Evolutionary conservation across 2,329 filamentous ascomycete species (phyloP).

Genomic region (Paraphaeosphaeria minitans): DNA sequence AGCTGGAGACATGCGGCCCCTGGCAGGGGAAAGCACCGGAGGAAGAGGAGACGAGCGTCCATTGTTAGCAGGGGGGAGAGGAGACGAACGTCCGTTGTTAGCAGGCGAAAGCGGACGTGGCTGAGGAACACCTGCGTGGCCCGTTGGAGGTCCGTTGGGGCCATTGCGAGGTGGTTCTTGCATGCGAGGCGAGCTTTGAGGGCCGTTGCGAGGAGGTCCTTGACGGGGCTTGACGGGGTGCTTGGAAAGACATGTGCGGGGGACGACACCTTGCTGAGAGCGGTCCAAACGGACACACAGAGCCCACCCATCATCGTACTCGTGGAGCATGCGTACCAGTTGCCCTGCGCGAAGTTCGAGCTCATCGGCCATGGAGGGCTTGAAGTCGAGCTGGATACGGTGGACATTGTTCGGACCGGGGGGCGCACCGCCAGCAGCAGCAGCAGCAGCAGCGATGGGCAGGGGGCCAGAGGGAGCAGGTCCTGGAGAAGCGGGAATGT

Average conservation of each 20-base stretch:
- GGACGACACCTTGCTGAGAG: slow-evolving; percentile 89
- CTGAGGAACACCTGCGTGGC: slow-evolving; percentile 37
- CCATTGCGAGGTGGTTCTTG: slow-evolving; percentile 35
- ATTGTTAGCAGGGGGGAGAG: slow-evolving; percentile 54
- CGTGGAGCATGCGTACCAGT: slow-evolving; percentile 85
- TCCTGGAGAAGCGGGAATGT: slow-evolving; percentile 59
- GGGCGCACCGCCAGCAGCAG: slow-evolving; percentile 56
- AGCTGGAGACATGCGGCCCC: slow-evolving; percentile 36
- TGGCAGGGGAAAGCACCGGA: slow-evolving; percentile 50
- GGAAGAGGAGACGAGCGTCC: slow-evolving; percentile 56
- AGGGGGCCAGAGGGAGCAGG: slow-evolving; percentile 47
- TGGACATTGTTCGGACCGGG: slow-evolving; percentile 69
- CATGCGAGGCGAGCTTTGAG: slow-evolving; percentile 48
- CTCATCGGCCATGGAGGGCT: slow-evolving; percentile 90
- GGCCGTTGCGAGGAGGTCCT: slow-evolving; percentile 58
- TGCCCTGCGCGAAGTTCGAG: slow-evolving; percentile 80
- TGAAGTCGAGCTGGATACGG: slow-evolving; percentile 93
- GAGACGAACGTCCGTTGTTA: slow-evolving; percentile 54
- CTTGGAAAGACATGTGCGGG: slow-evolving; percentile 89
- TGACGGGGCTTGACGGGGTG: slow-evolving; percentile 86
- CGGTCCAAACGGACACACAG: slow-evolving; percentile 91
- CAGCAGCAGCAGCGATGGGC: slow-evolving; percentile 61
- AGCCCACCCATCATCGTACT: slow-evolving; percentile 98
- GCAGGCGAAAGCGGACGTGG: slow-evolving; percentile 52
- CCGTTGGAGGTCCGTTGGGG: slow-evolving; percentile 30